Evolutionary conservation across 2,329 filamentous ascomycete genomes (phyloP).

Genomic region (Emergomyces africanus): DNA sequence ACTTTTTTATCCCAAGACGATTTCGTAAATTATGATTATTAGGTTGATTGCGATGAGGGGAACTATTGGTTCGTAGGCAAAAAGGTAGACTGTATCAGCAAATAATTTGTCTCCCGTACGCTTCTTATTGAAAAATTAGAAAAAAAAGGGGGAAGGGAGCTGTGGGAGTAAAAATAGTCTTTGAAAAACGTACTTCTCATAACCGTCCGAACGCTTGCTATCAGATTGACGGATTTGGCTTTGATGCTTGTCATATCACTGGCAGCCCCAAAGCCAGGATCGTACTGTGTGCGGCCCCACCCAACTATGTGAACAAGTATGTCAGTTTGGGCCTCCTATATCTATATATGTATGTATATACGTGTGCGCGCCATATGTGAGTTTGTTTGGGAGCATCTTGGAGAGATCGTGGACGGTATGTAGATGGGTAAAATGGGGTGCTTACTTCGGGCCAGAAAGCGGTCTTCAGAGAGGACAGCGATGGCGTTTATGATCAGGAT

Average conservation of each 20-base stretch:
- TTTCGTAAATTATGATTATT: conserved; percentile 69
- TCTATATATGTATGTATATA: not conserved
- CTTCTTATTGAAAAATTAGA: not conserved
- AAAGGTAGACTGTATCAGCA: not conserved
- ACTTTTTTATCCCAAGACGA: conserved; percentile 53
- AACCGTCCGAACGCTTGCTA: conserved; percentile 77
- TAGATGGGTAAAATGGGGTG: conserved; percentile 6
- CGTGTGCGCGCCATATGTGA: not conserved
- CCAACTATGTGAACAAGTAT: conserved; percentile 47
- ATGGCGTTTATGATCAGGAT: conserved; percentile 89
- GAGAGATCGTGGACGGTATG: too few relatives aligned
- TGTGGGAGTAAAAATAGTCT: not conserved
- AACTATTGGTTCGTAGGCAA: conserved; percentile 38
- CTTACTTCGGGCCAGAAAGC: conserved; percentile 72
- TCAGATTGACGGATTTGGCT: conserved; percentile 76
- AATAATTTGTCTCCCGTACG: not conserved
- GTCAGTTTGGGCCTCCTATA: not conserved
- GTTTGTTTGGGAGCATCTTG: not conserved
- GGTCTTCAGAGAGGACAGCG: conserved; percentile 86
- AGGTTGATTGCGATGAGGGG: conserved; percentile 75
- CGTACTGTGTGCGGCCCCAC: conserved; percentile 51
- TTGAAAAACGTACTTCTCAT: conserved; percentile 64
- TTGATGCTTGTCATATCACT: conserved; percentile 67
- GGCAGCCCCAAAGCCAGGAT: conserved; percentile 65
- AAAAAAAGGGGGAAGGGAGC: not conserved